Evolutionary conservation across 2,329 filamentous ascomycete genomes (phyloP).

Genomic region (Paraphaeosphaeria minitans): DNA sequence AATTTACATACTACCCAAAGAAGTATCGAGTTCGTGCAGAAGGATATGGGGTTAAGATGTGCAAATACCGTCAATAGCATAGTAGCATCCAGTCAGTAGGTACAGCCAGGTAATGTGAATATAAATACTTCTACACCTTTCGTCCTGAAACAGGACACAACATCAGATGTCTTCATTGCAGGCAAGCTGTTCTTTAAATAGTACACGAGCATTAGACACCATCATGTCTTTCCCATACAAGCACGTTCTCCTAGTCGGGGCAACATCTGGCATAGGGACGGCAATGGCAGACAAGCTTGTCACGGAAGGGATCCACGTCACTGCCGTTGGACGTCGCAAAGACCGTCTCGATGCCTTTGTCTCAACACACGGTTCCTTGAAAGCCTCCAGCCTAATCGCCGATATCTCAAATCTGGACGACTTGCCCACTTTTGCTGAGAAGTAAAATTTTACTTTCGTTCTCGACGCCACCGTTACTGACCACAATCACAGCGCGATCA

Average conservation of each 20-base stretch:
- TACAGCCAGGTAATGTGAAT: background rate
- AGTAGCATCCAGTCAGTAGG: background rate
- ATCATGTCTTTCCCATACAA: constrained; percentile 62
- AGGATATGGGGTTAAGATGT: background rate
- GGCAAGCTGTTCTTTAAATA: background rate
- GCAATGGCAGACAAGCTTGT: constrained; percentile 57
- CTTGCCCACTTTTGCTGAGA: constrained; percentile 51
- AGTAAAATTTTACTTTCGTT: constrained; percentile 27
- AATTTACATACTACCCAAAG: background rate
- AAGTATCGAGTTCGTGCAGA: background rate
- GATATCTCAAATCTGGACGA: constrained; percentile 55
- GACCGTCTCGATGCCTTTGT: constrained; percentile 58
- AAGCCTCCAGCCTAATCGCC: constrained; percentile 45
- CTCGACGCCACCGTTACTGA: background rate
- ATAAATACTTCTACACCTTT: background rate
- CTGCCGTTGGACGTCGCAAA: constrained; percentile 61
- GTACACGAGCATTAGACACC: background rate
- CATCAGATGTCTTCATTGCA: background rate
- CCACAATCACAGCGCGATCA: constrained; percentile 30
- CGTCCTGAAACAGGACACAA: background rate
- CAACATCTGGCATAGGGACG: constrained; percentile 60
- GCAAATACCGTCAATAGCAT: background rate
- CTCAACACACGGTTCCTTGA: constrained; percentile 52
- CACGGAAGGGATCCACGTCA: constrained; percentile 57
- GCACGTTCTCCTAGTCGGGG: constrained; percentile 60